Base-by-base conservation (phyloP, 495 filamentous ascomycete genomes). In the Penicillium cosmopolitanum region DNA sequence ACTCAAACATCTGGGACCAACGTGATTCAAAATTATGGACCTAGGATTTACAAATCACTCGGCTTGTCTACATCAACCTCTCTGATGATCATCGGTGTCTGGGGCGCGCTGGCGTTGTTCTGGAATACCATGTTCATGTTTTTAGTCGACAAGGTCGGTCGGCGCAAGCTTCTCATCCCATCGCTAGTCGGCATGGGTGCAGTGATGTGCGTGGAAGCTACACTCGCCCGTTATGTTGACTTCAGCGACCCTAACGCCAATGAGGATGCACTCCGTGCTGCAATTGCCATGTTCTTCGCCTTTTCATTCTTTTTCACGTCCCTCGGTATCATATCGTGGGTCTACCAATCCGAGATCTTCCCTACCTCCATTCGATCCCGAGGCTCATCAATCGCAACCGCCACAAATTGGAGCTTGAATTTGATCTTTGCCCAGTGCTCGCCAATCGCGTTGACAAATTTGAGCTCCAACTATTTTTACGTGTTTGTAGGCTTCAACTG, bases 341-440 rank as follows among this genome's bases (percentile, higher is more conserved):
- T 83, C 51, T 84, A 84, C 53, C 79, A 72, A 64, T 73, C 80
- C n/a, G 83, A 86, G 62, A 82, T 86, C 31, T 84, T 85, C 67
- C 81, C 82, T 2, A 80, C 80, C 7, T 74, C 82, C 18, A 77
- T 84, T 21, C 79, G 84, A 46, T 80, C 78, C 36, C 78, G 79
- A 33, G 81, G 80, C 7, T 81, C 82, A 43, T 75, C 82, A 1
- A 47, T 84, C 8, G 72, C 81, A 4, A 82, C 83, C 10, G 75
- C 80, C 42, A 78, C 79, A 7, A 84, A 84, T 62, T 85, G 83
- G 73, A 79, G 74, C 50, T 67, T 83, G 15, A 85, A 80, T 53
- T 66, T 84, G 56, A 56, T 86, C 33, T 82, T 86, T 53, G 79
- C 78, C 8, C 84, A 85, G 59, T 82, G 77, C 53, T 78, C 82